These are phyloP conservation scores for Saccharomyces hybrid DNA, from an alignment of 1,139 yeast species.

Conservation along the genomic window DNA sequence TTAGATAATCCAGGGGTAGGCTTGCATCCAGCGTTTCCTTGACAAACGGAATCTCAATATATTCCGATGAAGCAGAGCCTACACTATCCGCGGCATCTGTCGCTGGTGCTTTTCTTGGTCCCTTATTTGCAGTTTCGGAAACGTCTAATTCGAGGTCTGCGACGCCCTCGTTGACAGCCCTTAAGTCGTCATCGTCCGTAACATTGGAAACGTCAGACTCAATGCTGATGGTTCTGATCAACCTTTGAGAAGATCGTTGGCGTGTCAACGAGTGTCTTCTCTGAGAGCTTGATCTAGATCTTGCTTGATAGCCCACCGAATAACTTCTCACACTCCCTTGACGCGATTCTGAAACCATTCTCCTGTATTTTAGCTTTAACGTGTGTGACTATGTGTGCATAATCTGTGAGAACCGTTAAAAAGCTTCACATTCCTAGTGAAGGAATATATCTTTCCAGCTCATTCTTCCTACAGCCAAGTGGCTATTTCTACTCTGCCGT, in stretches of 20 bases:
- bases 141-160: conserved; percentile 9
- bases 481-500: background rate
- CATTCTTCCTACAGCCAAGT: background rate
- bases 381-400: background rate
- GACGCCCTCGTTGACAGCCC: background rate
- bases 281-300: conserved; percentile 19
- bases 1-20: conserved; percentile 75
- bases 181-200: background rate
- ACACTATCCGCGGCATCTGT: conserved; percentile 3
- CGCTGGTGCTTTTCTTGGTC: background rate
- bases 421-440: background rate
- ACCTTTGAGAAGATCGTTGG: conserved; percentile 24
- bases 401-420: background rate
- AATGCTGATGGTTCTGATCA: conserved; percentile 26
- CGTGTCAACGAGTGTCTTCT: conserved; percentile 25
- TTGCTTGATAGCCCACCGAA: conserved; percentile 5
- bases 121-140: background rate
- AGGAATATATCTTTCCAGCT: background rate
- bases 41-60: conserved; percentile 32
- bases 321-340: background rate
- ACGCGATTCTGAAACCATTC: background rate
- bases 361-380: background rate
- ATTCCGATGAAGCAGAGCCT: conserved; percentile 10
- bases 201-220: conserved; percentile 10
- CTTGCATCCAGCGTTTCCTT: conserved; percentile 50